phyloP scores from a whole-genome alignment of 2,329 filamentous ascomycete species.

The Diplodia intermedia region DNA sequence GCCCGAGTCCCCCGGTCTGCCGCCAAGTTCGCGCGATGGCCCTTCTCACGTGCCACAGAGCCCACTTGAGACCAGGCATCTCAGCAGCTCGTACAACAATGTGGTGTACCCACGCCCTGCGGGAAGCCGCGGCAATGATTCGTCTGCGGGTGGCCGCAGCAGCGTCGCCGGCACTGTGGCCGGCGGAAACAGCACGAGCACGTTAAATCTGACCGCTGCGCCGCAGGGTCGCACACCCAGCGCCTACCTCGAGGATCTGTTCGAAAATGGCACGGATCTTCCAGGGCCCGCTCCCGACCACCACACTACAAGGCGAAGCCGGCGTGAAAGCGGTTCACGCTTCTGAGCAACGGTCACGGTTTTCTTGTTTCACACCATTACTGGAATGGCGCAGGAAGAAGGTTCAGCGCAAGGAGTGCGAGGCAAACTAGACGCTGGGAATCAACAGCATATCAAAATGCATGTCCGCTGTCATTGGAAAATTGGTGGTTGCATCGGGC shows the following conservation, averaged over 20 bases:
- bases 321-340: conserved; percentile 20
- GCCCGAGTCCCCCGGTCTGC: conserved; percentile 24
- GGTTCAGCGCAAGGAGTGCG: neutral
- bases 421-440: conserved; percentile 10
- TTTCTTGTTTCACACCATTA: neutral
- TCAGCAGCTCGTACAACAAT: conserved; percentile 8
- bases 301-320: conserved; percentile 12
- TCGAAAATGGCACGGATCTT: conserved; percentile 70
- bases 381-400: neutral
- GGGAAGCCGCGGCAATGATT: conserved; percentile 22
- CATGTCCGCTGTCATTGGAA: neutral
- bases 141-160: conserved; percentile 42
- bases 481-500: neutral
- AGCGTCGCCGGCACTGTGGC: conserved; percentile 38
- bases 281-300: conserved; percentile 18
- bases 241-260: conserved; percentile 87
- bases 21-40: conserved; percentile 30
- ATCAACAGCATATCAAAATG: conserved; percentile 1
- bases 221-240: conserved; percentile 76
- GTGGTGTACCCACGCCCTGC: conserved; percentile 7
- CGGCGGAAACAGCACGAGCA: conserved; percentile 63
- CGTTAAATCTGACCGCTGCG: conserved; percentile 68
- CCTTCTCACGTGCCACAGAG: conserved; percentile 19
- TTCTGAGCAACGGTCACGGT: neutral
- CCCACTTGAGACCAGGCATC: conserved; percentile 20